Percentiles rank a stretch among this genome's conserved stretches.
Conservation (phyloP, 257 asterid genomes). For the Solanum dulcamara region DNA sequence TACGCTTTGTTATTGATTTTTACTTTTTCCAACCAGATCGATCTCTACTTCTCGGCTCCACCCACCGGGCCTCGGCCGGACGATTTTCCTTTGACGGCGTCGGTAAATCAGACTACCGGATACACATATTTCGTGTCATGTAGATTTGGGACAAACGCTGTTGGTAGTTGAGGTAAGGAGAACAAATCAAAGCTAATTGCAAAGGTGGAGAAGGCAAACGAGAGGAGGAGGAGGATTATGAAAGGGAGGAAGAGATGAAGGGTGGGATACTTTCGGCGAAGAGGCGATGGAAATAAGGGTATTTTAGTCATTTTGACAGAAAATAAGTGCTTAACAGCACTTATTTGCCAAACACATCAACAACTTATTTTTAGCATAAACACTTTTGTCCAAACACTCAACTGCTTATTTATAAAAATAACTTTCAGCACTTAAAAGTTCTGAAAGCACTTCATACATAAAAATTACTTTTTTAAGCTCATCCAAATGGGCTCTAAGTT, state of each 20-base stretch:
- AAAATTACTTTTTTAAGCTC: too few species aligned
- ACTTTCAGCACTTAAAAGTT: too few species aligned
- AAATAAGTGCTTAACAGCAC: too few species aligned
- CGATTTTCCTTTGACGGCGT: not conserved
- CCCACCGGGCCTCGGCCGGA: not conserved
- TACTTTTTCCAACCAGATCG: too few species aligned
- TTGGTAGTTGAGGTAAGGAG: not conserved
- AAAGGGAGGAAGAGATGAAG: conserved; percentile 28
- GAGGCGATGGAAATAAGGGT: conserved; percentile 86
- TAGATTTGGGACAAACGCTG: not conserved
- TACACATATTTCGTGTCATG: not conserved
- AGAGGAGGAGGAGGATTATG: not conserved
- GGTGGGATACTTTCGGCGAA: conserved; percentile 46
- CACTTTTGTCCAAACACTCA: too few species aligned
- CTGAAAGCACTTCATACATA: too few species aligned
- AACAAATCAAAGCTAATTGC: not conserved
- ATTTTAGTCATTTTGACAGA: too few species aligned
- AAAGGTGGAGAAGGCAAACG: not conserved
- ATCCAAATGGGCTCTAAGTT: too few species aligned
- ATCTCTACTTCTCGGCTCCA: not conserved
- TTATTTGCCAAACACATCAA: too few species aligned
- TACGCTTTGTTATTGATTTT: too few species aligned
- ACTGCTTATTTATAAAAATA: too few species aligned
- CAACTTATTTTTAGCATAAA: too few species aligned
- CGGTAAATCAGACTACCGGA: not conserved